Percentiles rank a stretch among this genome's conserved stretches.
phyloP scores from a whole-genome alignment of 108 stramenopile genomes.

The Craspedostauros australis region DNA sequence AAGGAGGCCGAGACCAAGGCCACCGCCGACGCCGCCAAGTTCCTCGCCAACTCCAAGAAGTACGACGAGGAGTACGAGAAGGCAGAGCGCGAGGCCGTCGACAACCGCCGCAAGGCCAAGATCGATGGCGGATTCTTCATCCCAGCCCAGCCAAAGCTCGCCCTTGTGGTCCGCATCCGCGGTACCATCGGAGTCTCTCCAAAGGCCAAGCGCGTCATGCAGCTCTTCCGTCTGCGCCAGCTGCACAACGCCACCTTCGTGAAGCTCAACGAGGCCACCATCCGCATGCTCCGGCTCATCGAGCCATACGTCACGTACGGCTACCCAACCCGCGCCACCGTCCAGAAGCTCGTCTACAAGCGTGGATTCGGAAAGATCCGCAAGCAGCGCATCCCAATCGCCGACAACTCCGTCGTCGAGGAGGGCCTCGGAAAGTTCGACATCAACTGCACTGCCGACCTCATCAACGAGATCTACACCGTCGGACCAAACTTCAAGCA shows the following conservation, averaged over 20 bases:
- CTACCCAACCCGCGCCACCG: constrained; percentile 92
- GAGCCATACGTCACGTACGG: constrained; percentile 99
- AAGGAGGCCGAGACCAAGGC: constrained; percentile 76
- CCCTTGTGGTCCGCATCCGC: constrained; percentile 95
- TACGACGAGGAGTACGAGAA: constrained; percentile 92
- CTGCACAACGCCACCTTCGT: constrained; percentile 99
- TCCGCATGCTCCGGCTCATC: constrained; percentile 98
- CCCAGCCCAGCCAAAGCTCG: constrained; percentile 94
- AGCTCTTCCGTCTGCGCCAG: constrained; percentile 99
- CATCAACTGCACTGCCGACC: constrained; percentile 89
- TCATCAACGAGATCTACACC: constrained; percentile 95
- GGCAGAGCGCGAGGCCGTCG: constrained; percentile 78
- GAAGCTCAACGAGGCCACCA: constrained; percentile 96
- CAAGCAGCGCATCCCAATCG: constrained; percentile 96
- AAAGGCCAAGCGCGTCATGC: constrained; percentile 99
- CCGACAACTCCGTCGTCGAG: constrained; percentile 91
- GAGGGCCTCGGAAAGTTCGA: constrained; percentile 78
- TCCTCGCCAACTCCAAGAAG: constrained; percentile 84
- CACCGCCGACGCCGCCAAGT: constrained; percentile 68
- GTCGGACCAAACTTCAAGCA: constrained; percentile 99
- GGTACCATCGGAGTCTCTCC: constrained; percentile 99
- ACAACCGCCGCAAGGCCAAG: constrained; percentile 97
- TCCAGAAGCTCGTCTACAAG: constrained; percentile 97
- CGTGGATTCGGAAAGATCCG: constrained; percentile 98
- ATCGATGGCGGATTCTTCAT: constrained; percentile 93